Percentiles rank a stretch among this genome's conserved stretches.
Evolutionary conservation across 129 eudicot genomes (phyloP).

Genomic region (Rutidosis leptorrhynchoides): DNA sequence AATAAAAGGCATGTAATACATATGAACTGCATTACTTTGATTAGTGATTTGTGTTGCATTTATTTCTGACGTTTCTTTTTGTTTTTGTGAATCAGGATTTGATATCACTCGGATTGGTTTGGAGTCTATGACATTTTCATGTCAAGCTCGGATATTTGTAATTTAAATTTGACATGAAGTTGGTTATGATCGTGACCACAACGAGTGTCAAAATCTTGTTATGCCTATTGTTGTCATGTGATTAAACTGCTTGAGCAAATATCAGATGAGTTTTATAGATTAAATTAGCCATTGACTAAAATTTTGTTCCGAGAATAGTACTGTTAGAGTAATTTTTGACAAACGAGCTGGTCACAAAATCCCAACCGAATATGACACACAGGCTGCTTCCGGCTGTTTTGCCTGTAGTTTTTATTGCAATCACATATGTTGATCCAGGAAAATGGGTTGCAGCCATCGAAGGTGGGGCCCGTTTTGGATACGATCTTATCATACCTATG

Average conservation of each 20-base stretch:
- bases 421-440: conserved; percentile 86
- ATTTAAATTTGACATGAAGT: conserved; percentile 38
- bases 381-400: conserved; percentile 54
- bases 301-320: conserved; percentile 15
- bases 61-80: conserved; percentile 16
- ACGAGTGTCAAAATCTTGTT: conserved; percentile 41
- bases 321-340: conserved; percentile 31
- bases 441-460: conserved; percentile 86
- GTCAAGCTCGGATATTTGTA: conserved; percentile 22
- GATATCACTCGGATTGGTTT: conserved; percentile 11
- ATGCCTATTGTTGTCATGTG: conserved; percentile 38
- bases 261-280: conserved; percentile 22
- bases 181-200: conserved; percentile 50
- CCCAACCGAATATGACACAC: conserved; percentile 34
- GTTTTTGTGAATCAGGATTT: conserved; percentile 44
- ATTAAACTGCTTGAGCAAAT: conserved; percentile 27
- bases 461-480: conserved; percentile 82
- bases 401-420: conserved; percentile 64
- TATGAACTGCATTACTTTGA: neutral
- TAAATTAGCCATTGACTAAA: conserved; percentile 21
- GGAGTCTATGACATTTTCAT: conserved; percentile 8
- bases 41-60: neutral
- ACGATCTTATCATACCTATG: conserved; percentile 46
- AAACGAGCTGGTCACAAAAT: conserved; percentile 22
- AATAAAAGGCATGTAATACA: neutral